phyloP scores from a whole-genome alignment of 441 rosid genomes.

The Syzygium syzygioides region DNA sequence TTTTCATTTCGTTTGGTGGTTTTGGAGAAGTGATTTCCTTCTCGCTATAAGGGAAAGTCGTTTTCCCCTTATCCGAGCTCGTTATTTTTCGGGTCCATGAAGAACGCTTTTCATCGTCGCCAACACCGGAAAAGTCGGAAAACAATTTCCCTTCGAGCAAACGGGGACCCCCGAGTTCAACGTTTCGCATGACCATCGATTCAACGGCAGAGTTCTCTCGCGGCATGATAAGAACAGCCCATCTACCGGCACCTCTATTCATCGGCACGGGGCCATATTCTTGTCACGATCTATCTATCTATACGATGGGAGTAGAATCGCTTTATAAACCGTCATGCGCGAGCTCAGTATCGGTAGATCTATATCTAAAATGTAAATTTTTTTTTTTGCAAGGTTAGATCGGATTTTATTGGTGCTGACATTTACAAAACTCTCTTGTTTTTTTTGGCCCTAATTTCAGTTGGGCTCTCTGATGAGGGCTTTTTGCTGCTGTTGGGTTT shows the following conservation, averaged over 20 bases:
- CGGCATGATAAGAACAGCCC: too few species aligned
- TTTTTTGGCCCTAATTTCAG: not conserved
- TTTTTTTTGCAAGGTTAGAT: not conserved
- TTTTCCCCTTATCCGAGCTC: too few species aligned
- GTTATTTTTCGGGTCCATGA: too few species aligned
- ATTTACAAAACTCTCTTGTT: rapidly evolving
- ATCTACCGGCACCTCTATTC: not conserved
- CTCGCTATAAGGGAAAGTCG: rapidly evolving
- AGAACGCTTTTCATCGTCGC: too few species aligned
- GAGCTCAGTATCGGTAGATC: not conserved
- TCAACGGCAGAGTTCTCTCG: too few species aligned
- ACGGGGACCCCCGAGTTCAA: too few species aligned
- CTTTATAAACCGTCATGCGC: not conserved
- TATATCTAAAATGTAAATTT: not conserved
- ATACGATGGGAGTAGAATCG: not conserved
- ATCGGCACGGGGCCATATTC: not conserved
- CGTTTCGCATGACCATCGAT: too few species aligned
- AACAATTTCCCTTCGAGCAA: too few species aligned
- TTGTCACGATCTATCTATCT: not conserved
- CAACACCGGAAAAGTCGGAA: too few species aligned
- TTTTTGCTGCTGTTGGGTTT: not conserved
- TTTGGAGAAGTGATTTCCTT: not conserved
- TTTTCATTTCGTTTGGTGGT: too few species aligned
- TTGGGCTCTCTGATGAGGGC: not conserved
- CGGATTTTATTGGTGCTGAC: not conserved